Conservation (phyloP, 208 protist species). For the Leishmania guyanensis region DNA sequence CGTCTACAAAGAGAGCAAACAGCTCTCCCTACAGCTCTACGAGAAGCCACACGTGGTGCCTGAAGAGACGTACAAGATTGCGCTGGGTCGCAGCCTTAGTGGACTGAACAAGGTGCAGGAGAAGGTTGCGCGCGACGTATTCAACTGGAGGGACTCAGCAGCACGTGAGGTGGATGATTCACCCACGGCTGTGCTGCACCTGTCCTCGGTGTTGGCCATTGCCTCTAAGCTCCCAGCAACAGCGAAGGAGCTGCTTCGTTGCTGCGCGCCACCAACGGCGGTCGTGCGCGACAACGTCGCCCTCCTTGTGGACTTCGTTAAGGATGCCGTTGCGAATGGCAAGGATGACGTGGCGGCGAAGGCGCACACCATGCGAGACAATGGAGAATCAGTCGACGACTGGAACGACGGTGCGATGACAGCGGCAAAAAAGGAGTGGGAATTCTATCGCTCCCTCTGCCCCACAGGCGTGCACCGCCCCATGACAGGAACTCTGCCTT, state of each 20-base stretch:
- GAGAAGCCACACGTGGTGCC: slow-evolving; percentile 91
- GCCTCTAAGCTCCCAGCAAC: slow-evolving; percentile 84
- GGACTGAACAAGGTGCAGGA: slow-evolving; percentile 66
- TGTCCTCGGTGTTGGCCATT: slow-evolving; percentile 76
- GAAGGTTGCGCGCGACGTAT: slow-evolving; percentile 65
- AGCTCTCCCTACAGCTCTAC: slow-evolving; percentile 90
- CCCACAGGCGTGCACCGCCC: slow-evolving; percentile 52
- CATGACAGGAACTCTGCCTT: slow-evolving; percentile 84
- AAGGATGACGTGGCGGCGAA: slow-evolving; percentile 8
- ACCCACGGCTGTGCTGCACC: slow-evolving; percentile 77
- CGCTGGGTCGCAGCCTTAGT: slow-evolving; percentile 72
- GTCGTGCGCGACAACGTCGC: slow-evolving; percentile 62
- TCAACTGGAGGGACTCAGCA: slow-evolving; percentile 84
- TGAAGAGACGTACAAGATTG: slow-evolving; percentile 66
- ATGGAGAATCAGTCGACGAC: background rate
- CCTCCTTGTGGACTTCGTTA: slow-evolving; percentile 66
- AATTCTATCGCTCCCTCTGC: slow-evolving; percentile 28
- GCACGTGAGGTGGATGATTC: slow-evolving; percentile 86
- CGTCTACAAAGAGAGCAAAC: slow-evolving; percentile 78
- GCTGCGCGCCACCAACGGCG: slow-evolving; percentile 77
- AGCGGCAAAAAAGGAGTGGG: slow-evolving; percentile 16
- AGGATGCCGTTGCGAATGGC: slow-evolving; percentile 34
- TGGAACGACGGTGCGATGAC: background rate
- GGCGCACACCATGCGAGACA: background rate
- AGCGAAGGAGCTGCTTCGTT: slow-evolving; percentile 68